A percentile compares a stretch with the other conserved stretches of the same genome.
Evolutionary conservation across 352 stramenopile genomes (phyloP).

Genomic region (Globisporangium cystogenes): DNA sequence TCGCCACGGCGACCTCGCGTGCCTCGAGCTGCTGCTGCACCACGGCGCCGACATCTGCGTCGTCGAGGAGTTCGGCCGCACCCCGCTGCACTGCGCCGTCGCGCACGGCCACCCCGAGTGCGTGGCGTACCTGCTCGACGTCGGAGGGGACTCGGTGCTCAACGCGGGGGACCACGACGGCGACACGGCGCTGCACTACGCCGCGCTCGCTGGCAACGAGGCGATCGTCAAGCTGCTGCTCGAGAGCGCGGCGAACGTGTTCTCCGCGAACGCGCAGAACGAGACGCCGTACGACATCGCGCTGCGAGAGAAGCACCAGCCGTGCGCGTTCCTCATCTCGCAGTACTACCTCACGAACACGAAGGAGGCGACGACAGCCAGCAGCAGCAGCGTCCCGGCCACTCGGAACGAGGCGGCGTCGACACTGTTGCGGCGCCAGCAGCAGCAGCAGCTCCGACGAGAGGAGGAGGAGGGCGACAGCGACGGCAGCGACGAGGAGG

Average conservation of each 20-base stretch:
- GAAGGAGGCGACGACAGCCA: conserved; percentile 11
- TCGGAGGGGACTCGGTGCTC: conserved; percentile 72
- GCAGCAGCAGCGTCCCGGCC: conserved; percentile 10
- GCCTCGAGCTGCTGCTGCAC: conserved; percentile 66
- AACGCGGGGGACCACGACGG: conserved; percentile 73
- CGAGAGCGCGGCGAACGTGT: conserved; percentile 70
- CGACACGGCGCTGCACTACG: conserved; percentile 76
- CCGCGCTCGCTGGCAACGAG: conserved; percentile 51
- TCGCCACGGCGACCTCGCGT: conserved; percentile 59
- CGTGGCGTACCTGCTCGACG: conserved; percentile 78
- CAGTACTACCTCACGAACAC: conserved; percentile 46
- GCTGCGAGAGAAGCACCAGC: conserved; percentile 37
- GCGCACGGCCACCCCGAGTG: conserved; percentile 57
- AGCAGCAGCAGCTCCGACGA: conserved; percentile 11
- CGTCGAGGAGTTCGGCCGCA: conserved; percentile 74
- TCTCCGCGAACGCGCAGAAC: conserved; percentile 46
- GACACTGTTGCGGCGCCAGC: conserved; percentile 25
- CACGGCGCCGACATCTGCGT: conserved; percentile 81
- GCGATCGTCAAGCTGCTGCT: conserved; percentile 64
- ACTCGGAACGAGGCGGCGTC: conserved; percentile 43
- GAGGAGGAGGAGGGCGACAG: conserved; percentile 17
- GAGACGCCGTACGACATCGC: conserved; percentile 69
- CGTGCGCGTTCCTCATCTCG: conserved; percentile 44
- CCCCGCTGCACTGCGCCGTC: conserved; percentile 72
- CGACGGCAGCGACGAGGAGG: conserved; percentile 12